Percentiles rank a stretch among this genome's conserved stretches.
Evolutionary conservation across 306 rosid species (phyloP).

Genomic region (Canavalia ensiformis): DNA sequence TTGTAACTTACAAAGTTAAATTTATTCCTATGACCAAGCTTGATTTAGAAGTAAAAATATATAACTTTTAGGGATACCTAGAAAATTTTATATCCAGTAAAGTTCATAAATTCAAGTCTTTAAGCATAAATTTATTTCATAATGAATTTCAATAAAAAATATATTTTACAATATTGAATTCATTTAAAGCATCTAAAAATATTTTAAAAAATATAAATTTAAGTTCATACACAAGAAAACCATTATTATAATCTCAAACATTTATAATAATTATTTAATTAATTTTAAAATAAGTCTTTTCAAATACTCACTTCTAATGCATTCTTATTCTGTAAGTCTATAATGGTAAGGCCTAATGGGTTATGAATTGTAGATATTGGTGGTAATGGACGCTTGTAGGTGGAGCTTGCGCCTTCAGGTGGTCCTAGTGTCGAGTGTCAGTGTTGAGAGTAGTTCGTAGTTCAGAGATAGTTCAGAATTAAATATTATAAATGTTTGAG

Average conservation of each 20-base stretch:
- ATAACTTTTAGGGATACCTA: neutral
- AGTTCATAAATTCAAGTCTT: neutral
- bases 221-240: neutral
- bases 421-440: too few relatives aligned
- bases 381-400: neutral
- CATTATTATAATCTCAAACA: too few relatives aligned
- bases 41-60: neutral
- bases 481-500: too few relatives aligned
- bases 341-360: neutral
- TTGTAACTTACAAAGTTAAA: neutral
- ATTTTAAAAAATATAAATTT: neutral
- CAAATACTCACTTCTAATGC: too few relatives aligned
- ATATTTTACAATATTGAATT: neutral
- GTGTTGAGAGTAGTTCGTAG: too few relatives aligned
- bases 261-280: too few relatives aligned
- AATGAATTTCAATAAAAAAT: neutral
- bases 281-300: too few relatives aligned
- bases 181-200: neutral
- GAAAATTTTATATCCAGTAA: neutral
- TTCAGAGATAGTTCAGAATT: too few relatives aligned
- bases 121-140: neutral
- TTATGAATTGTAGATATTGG: neutral
- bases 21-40: neutral
- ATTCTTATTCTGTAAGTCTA: neutral
- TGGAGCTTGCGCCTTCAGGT: neutral